Conservation (phyloP, 345 rosid species). For the Salix arbutifolia region DNA sequence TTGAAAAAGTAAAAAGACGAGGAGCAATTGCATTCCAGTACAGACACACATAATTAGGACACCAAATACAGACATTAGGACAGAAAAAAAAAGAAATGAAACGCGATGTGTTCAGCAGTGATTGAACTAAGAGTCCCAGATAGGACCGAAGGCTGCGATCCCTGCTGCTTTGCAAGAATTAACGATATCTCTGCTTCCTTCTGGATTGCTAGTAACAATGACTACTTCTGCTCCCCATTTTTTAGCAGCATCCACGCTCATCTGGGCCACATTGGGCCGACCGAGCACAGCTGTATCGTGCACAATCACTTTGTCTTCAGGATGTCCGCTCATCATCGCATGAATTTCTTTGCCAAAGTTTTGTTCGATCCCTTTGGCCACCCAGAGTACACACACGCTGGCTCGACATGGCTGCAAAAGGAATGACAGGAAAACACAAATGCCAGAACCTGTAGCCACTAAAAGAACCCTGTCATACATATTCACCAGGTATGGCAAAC, state of each 20-base stretch:
- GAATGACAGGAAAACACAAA: constrained; percentile 76
- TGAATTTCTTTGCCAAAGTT: constrained; percentile 66
- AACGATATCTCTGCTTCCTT: constrained; percentile 79
- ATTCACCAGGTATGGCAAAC: constrained; percentile 69
- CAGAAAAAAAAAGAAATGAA: background rate
- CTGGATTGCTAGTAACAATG: constrained; percentile 83
- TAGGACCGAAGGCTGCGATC: constrained; percentile 82
- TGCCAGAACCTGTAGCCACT: constrained; percentile 84
- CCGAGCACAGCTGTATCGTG: constrained; percentile 64
- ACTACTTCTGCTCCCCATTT: constrained; percentile 70
- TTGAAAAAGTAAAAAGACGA: too few relatives aligned
- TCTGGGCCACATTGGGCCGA: constrained; percentile 62
- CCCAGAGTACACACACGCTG: constrained; percentile 60
- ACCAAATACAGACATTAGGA: background rate
- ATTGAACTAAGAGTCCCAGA: constrained; percentile 66
- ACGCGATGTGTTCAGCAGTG: too few relatives aligned
- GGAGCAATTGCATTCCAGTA: background rate
- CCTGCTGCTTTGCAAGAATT: constrained; percentile 56
- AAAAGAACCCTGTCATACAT: constrained; percentile 68
- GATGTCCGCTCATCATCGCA: constrained; percentile 48
- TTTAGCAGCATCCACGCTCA: constrained; percentile 62
- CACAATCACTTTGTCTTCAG: constrained; percentile 54
- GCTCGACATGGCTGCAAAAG: constrained; percentile 64
- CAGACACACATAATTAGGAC: background rate
- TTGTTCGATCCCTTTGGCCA: constrained; percentile 66